Evolutionary conservation across 805 yeast genomes (phyloP).

Genomic region (Candida corydali): DNA sequence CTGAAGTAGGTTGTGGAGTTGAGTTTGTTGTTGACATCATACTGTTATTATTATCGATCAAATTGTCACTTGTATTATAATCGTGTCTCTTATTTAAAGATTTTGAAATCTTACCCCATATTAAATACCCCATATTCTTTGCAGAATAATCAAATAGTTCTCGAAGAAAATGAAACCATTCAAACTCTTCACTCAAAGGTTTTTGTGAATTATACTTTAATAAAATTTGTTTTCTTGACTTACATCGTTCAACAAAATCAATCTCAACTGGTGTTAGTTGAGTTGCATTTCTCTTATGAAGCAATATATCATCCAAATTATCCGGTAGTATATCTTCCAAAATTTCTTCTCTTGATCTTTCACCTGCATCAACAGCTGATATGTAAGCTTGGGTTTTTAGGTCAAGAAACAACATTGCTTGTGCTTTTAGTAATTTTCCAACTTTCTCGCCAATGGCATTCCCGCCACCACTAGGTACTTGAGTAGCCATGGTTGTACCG

Average conservation of each 20-base stretch:
- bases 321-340: constrained; percentile 74
- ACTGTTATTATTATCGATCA: constrained; percentile 14
- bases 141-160: constrained; percentile 75
- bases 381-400: constrained; percentile 94
- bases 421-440: constrained; percentile 71
- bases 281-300: constrained; percentile 28
- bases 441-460: constrained; percentile 36
- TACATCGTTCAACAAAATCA: constrained; percentile 75
- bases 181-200: constrained; percentile 65
- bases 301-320: constrained; percentile 48
- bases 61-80: constrained; percentile 14
- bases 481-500: constrained; percentile 4
- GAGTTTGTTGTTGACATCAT: constrained; percentile 1
- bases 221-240: constrained; percentile 62
- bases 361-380: constrained; percentile 70
- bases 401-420: constrained; percentile 75
- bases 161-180: constrained; percentile 79
- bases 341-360: constrained; percentile 59
- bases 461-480: constrained; percentile 23
- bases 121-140: constrained; percentile 65
- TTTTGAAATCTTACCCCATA: constrained; percentile 59
- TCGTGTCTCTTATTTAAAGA: constrained; percentile 8
- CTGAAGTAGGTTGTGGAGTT: constrained; percentile 6
- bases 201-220: constrained; percentile 43
- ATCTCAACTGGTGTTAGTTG: constrained; percentile 67